Conservation (phyloP, 495 filamentous ascomycete species). For the Trichocladium antarcticum region DNA sequence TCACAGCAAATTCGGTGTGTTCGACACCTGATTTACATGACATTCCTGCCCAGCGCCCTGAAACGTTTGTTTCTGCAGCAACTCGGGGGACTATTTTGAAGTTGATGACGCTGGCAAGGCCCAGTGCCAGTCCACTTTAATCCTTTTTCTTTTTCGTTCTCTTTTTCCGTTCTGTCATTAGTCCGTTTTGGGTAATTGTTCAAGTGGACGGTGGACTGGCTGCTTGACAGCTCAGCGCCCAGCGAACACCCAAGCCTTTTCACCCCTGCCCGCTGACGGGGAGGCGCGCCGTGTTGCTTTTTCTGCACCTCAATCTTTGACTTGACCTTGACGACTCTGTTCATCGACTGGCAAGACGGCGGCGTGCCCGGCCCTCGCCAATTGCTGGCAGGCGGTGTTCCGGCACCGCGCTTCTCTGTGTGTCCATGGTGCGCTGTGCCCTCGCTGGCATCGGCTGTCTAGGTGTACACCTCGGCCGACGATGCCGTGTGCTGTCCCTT, state of each 20-base stretch:
- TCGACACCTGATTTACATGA: slow-evolving; percentile 10
- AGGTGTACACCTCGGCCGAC: slow-evolving; percentile 9
- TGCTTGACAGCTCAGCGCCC: slow-evolving; percentile 10
- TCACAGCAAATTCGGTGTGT: neutral
- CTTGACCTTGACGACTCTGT: no score
- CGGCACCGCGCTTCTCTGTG: slow-evolving; percentile 10
- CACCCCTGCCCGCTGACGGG: neutral
- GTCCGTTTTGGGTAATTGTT: slow-evolving; percentile 9
- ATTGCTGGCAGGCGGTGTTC: neutral
- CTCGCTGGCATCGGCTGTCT: neutral
- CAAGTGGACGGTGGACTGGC: no score
- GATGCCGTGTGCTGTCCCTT: slow-evolving; percentile 14
- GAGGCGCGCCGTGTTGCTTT: neutral
- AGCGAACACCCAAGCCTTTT: neutral
- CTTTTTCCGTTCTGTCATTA: neutral
- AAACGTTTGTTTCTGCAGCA: neutral
- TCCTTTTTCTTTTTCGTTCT: neutral
- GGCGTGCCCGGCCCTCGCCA: neutral
- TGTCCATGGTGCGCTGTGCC: slow-evolving; percentile 1
- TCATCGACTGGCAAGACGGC: neutral
- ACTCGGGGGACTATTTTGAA: neutral
- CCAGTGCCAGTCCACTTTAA: slow-evolving; percentile 2
- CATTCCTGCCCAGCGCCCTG: slow-evolving; percentile 10
- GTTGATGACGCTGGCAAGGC: neutral
- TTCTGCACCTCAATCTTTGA: neutral